Conservation (phyloP, 1,139 yeast genomes). For the Pneumocystis wakefieldiae region DNA sequence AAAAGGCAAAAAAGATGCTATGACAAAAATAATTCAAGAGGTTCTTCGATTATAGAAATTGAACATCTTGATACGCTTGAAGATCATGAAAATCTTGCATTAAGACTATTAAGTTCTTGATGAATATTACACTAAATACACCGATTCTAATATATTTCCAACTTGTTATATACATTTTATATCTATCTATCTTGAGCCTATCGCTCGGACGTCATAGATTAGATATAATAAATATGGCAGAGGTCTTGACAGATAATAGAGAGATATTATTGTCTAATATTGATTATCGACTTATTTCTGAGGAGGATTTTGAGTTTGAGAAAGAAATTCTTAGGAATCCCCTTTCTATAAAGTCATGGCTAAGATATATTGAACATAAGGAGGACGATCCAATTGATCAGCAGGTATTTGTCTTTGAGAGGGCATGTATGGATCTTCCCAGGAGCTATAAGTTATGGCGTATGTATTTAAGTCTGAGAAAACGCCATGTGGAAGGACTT, state of each 20-base stretch:
- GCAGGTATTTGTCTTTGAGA: constrained; percentile 34
- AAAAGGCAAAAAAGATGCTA: constrained; percentile 48
- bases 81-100: constrained; percentile 82
- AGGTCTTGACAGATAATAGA: neutral
- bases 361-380: constrained; percentile 35
- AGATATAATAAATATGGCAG: neutral
- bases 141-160: neutral
- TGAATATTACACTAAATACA: neutral
- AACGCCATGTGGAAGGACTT: constrained; percentile 22
- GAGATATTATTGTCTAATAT: neutral
- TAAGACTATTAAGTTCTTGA: constrained; percentile 34
- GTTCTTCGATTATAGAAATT: constrained; percentile 42
- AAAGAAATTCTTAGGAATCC: constrained; percentile 34
- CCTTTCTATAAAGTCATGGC: constrained; percentile 36
- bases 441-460: constrained; percentile 44
- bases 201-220: neutral
- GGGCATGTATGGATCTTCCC: constrained; percentile 39
- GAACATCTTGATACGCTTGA: constrained; percentile 84
- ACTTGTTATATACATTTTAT: no score
- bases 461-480: constrained; percentile 34
- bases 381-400: constrained; percentile 21
- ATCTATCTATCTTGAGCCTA: no score
- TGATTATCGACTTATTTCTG: constrained; percentile 17
- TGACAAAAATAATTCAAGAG: constrained; percentile 23
- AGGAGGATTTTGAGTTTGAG: constrained; percentile 34